A percentile compares a stretch with the other conserved stretches of the same genome.
Conservation (phyloP, 129 eudicot genomes). For the Centella asiatica region DNA sequence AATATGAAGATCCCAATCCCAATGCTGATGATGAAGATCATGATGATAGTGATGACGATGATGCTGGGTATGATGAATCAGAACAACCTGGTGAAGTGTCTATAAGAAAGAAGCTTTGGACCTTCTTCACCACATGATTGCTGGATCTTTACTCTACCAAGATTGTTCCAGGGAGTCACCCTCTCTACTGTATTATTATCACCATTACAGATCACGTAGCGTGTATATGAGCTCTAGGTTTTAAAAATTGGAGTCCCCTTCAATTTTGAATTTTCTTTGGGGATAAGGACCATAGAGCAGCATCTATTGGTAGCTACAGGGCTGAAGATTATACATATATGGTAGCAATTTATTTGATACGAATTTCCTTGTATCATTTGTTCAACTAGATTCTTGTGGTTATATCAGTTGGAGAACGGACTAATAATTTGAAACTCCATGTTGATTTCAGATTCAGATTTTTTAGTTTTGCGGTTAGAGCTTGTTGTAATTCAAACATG, state of each 20-base stretch:
- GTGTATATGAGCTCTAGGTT: too few species aligned
- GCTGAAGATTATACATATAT: neutral
- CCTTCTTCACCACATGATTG: conserved; percentile 62
- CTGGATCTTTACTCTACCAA: neutral
- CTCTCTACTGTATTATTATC: neutral
- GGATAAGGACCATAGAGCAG: neutral
- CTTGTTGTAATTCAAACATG: neutral
- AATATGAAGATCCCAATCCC: neutral
- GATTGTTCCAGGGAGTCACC: neutral
- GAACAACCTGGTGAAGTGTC: conserved; percentile 64
- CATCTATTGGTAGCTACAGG: neutral
- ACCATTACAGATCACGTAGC: neutral
- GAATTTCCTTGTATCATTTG: neutral
- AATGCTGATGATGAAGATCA: conserved; percentile 15
- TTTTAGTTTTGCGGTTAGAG: neutral
- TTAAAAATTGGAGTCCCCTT: neutral
- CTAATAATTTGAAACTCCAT: neutral
- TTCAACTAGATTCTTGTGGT: too few species aligned
- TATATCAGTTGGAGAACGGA: neutral
- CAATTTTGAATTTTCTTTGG: neutral
- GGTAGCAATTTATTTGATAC: neutral
- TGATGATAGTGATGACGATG: conserved; percentile 15
- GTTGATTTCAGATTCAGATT: neutral
- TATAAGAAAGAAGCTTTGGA: conserved; percentile 66
- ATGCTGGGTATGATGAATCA: conserved; percentile 22